These are phyloP conservation scores for Fraxinus cuspidata DNA, from an alignment of 257 asterid species.

Conservation along the genomic window DNA sequence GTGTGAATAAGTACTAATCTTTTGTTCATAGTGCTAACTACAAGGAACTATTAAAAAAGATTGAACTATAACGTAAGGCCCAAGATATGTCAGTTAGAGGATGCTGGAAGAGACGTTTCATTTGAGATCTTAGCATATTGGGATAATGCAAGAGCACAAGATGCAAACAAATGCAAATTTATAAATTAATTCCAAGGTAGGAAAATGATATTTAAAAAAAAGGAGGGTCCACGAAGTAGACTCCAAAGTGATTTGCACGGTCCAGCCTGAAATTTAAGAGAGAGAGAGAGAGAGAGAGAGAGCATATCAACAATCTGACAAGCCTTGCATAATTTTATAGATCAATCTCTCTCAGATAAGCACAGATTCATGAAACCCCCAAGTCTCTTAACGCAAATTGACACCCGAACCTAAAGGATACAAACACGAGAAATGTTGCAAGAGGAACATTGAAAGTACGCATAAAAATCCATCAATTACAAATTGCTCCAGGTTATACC, in stretches of 20 bases:
- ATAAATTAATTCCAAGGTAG: background rate
- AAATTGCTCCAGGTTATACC: constrained; percentile 41
- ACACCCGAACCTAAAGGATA: background rate
- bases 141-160: constrained; percentile 6
- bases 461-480: constrained; percentile 6
- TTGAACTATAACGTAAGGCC: background rate
- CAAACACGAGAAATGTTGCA: background rate
- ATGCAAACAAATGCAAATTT: background rate
- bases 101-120: background rate
- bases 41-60: background rate
- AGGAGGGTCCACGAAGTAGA: background rate
- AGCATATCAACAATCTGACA: background rate
- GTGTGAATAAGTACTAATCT: background rate
- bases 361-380: background rate
- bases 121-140: background rate
- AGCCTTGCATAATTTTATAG: background rate
- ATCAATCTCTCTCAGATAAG: background rate
- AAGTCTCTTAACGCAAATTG: background rate
- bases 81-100: background rate
- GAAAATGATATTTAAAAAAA: background rate
- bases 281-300: background rate
- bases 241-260: background rate
- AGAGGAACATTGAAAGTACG: background rate
- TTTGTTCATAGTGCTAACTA: background rate
- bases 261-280: background rate